Evolutionary conservation across 1,284 basidiomycete genomes (phyloP).

Genomic region (Apiotrichum sp.): DNA sequence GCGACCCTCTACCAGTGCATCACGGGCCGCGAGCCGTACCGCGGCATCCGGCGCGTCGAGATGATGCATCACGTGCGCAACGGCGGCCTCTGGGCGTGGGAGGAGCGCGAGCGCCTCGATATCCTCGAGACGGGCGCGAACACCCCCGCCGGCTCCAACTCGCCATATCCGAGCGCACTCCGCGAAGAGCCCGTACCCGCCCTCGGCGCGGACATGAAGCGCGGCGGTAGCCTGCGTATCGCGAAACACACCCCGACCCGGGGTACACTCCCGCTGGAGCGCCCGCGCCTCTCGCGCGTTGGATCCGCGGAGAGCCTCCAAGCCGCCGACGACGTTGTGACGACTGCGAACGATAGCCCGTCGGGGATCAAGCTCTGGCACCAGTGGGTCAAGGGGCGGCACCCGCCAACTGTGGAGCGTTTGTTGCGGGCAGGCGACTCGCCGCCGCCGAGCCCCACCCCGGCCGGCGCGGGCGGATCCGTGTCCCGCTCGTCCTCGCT

Average conservation of each 20-base stretch:
- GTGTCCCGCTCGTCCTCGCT: slow-evolving; percentile 6
- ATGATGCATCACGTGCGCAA: slow-evolving; percentile 48
- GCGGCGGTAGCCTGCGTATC: slow-evolving; percentile 29
- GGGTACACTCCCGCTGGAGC: not conserved
- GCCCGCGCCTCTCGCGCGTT: slow-evolving; percentile 9
- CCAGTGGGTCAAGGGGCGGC: slow-evolving; percentile 22
- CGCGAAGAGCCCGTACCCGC: slow-evolving; percentile 13
- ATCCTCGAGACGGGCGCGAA: slow-evolving; percentile 11
- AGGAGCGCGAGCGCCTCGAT: slow-evolving; percentile 42
- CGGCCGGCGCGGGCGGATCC: not conserved
- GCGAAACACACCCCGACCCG: slow-evolving; percentile 4
- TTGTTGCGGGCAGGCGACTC: no score
- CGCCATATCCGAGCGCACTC: slow-evolving; percentile 36
- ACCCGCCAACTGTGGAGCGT: no score
- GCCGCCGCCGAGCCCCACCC: not conserved
- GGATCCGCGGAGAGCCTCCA: slow-evolving; percentile 29
- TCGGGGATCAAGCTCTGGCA: slow-evolving; percentile 34
- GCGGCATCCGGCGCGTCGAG: slow-evolving; percentile 45
- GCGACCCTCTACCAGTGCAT: slow-evolving; percentile 49
- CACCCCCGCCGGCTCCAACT: slow-evolving; percentile 15
- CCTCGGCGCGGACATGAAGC: slow-evolving; percentile 7
- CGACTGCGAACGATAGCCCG: slow-evolving; percentile 14
- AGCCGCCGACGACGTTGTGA: slow-evolving; percentile 24
- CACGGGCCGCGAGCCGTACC: slow-evolving; percentile 50
- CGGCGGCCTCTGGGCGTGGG: slow-evolving; percentile 49